phyloP scores from a whole-genome alignment of 1,139 yeast genomes.

The Sugiyamaella neomexicana region DNA sequence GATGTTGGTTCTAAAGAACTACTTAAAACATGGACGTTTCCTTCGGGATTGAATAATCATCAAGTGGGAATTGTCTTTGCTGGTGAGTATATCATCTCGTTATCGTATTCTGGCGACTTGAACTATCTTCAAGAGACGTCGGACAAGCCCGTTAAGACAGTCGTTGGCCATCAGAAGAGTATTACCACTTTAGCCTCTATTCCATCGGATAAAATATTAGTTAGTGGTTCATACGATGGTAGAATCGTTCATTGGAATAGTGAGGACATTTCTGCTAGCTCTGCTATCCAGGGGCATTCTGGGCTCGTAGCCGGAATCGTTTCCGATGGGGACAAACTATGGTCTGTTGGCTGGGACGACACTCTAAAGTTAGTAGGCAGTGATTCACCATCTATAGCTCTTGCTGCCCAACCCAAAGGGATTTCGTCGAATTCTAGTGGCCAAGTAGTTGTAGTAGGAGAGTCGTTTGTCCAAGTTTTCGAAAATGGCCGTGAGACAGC shows the following conservation, averaged over 20 bases:
- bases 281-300: slow-evolving; percentile 27
- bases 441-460: slow-evolving; percentile 49
- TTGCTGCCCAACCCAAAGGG: slow-evolving; percentile 61
- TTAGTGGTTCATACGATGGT: slow-evolving; percentile 87
- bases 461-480: slow-evolving; percentile 46
- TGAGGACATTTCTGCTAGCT: slow-evolving; percentile 7
- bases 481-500: slow-evolving; percentile 31
- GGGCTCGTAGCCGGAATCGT: slow-evolving; percentile 41
- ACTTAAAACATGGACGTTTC: slow-evolving; percentile 36
- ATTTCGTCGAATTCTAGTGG: slow-evolving; percentile 41
- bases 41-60: slow-evolving; percentile 54
- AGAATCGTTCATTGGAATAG: slow-evolving; percentile 58
- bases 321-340: slow-evolving; percentile 38
- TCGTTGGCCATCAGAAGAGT: slow-evolving; percentile 80
- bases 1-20: slow-evolving; percentile 41
- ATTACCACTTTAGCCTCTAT: slow-evolving; percentile 56
- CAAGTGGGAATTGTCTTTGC: slow-evolving; percentile 79
- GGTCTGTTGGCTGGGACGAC: slow-evolving; percentile 88
- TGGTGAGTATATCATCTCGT: slow-evolving; percentile 56
- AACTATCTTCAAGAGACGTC: slow-evolving; percentile 51
- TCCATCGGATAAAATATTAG: slow-evolving; percentile 33
- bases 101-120: slow-evolving; percentile 72
- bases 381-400: slow-evolving; percentile 34
- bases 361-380: slow-evolving; percentile 51
- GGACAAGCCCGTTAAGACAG: slow-evolving; percentile 45